Conservation (phyloP, 768 basidiomycete genomes). For the Lactarius hengduanensis region DNA sequence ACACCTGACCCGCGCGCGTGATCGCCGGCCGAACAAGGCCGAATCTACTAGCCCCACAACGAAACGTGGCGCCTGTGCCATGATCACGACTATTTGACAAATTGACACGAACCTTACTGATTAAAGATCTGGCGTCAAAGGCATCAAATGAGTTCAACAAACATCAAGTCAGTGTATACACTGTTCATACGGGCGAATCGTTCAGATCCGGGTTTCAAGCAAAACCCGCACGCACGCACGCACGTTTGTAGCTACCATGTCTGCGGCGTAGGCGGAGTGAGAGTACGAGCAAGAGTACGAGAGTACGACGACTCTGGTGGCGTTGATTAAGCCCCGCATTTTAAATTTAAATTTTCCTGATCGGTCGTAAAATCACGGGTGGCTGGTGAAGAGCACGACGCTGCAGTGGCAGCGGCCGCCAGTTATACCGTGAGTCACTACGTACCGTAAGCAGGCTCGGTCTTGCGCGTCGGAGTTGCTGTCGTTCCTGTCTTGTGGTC, state of each 20-base stretch:
- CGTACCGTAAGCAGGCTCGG: not conserved
- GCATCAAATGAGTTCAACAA: not conserved
- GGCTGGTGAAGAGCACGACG: not conserved
- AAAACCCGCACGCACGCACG: not conserved
- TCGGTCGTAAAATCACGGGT: not conserved
- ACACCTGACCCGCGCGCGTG: not conserved
- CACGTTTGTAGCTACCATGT: not conserved
- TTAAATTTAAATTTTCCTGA: not conserved
- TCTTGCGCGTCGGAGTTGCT: not conserved
- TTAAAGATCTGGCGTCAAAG: not conserved
- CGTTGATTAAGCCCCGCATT: not conserved
- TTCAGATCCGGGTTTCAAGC: not conserved
- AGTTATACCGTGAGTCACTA: not conserved
- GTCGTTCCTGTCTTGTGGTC: not conserved
- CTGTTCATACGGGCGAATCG: not conserved
- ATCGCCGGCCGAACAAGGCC: not conserved
- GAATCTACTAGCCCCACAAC: too few relatives aligned
- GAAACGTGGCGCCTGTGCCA: not conserved
- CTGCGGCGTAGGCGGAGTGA: not conserved
- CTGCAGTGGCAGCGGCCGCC: too few relatives aligned
- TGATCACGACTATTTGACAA: not conserved
- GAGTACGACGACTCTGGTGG: not conserved
- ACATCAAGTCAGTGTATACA: not conserved
- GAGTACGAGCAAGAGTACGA: not conserved
- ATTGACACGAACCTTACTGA: not conserved